Base-by-base conservation (phyloP, 1,284 basidiomycete genomes). In the Ceratobasidium sp. region DNA sequence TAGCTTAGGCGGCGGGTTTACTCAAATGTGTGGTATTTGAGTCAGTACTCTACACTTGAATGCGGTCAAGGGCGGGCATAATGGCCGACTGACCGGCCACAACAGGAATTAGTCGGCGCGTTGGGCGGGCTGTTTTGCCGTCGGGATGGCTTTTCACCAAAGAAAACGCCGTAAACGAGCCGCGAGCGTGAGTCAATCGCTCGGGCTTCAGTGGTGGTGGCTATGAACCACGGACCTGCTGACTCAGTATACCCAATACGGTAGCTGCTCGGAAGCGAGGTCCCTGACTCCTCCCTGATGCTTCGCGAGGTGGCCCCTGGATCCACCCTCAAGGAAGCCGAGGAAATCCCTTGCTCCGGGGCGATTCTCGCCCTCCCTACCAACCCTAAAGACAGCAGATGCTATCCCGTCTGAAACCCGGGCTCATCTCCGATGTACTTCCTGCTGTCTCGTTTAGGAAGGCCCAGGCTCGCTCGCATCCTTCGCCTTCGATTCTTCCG, bases 401-500 rank as follows among this genome's bases (percentile, higher is more conserved):
- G 1, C 2, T 33, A 33, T 68, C 66, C 14, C 16, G 46, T 18
- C 66, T 41, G 7, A 52, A 48, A 7, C 66, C 66, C 4, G 66
- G 66, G 33, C 66, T 52, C 48, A 46, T 68, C n/a, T 68, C 66
- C 27, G 46, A 68, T 23, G 66, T 52, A 16, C 46, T 50, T 33
- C 66, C 66, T 23, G 66, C 66, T 1, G 48, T 68, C 44, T 68
- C 66, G 30, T 68, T 68, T 3, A 68, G 27, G 48, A 16, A 48
- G 3, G 66, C 66, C 66, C 66, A 68, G 4, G 48, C 48, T 6
- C 48, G 48, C 23, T 68, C 66, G 14, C 44, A 52, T 23, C 44
- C 66, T 68, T 68, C 66, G 6, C 66, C 66, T n/a, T 68, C 66
- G 14, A 68, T 23, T 27, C 48, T 18, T 2, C 66, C 66, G 8